Conservation (phyloP, 805 yeast species). For the Alloascoidea hylecoeti region DNA sequence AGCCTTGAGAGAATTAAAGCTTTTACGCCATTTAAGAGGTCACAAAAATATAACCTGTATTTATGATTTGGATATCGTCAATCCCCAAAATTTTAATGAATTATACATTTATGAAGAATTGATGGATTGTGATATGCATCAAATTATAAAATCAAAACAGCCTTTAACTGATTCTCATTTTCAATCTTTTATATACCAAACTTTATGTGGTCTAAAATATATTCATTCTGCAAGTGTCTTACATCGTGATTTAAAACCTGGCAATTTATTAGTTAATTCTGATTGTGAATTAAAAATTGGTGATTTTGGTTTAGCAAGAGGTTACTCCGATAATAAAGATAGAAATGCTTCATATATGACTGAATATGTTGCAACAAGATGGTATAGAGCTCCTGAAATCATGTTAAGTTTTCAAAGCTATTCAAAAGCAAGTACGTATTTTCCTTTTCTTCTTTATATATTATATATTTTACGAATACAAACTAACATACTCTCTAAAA, state of each 20-base stretch:
- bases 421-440: constrained; percentile 57
- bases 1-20: constrained; percentile 80
- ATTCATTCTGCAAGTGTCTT: constrained; percentile 87
- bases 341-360: constrained; percentile 90
- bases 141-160: constrained; percentile 87
- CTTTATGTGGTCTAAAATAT: constrained; percentile 78
- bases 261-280: constrained; percentile 83
- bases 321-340: constrained; percentile 69
- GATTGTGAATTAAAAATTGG: constrained; percentile 94
- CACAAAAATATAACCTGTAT: constrained; percentile 93
- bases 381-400: constrained; percentile 98
- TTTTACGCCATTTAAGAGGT: constrained; percentile 85
- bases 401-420: constrained; percentile 90
- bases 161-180: constrained; percentile 90
- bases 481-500: not conserved
- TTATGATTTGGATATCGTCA: constrained; percentile 84
- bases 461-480: not conserved
- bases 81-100: constrained; percentile 74
- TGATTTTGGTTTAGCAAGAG: constrained; percentile 93
- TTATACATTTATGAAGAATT: constrained; percentile 88
- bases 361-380: constrained; percentile 95
- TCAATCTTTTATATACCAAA: constrained; percentile 86
- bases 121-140: constrained; percentile 99
- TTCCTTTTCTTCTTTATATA: not conserved
- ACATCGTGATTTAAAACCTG: constrained; percentile 92